These are phyloP conservation scores for Cladorrhinum sp. DNA, from an alignment of 2,329 filamentous ascomycete genomes.

Conservation along the genomic window DNA sequence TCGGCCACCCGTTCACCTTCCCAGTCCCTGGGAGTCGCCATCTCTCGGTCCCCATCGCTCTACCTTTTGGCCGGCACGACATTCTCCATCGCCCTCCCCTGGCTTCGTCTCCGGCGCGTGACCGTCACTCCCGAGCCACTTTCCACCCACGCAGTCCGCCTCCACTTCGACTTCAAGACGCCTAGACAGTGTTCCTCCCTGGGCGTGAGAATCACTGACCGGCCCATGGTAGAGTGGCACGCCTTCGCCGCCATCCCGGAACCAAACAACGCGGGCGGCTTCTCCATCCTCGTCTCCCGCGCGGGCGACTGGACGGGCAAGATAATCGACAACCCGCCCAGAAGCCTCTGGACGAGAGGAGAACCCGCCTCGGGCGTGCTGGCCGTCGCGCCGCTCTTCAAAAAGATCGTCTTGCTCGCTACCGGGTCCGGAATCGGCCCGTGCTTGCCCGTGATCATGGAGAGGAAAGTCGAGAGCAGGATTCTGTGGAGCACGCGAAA, in stretches of 20 bases:
- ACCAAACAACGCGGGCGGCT: conserved; percentile 36
- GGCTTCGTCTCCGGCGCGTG: conserved; percentile 58
- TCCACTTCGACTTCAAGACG: conserved; percentile 57
- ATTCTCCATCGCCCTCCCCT: conserved; percentile 55
- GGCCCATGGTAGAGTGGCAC: conserved; percentile 59
- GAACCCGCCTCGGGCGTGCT: conserved; percentile 55
- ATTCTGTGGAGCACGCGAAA: conserved; percentile 32
- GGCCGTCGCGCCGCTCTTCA: conserved; percentile 54
- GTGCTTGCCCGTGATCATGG: conserved; percentile 51
- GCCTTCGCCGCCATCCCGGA: conserved; percentile 59
- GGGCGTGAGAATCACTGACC: conserved; percentile 47
- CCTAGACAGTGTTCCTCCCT: conserved; percentile 28
- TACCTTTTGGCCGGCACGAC: conserved; percentile 60
- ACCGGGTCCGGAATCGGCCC: conserved; percentile 63
- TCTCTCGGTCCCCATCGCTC: conserved; percentile 40
- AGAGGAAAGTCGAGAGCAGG: conserved; percentile 20
- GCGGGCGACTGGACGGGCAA: conserved; percentile 61
- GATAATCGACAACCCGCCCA: conserved; percentile 52
- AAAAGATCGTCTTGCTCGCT: conserved; percentile 52
- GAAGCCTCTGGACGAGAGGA: conserved; percentile 55
- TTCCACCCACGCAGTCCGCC: conserved; percentile 57
- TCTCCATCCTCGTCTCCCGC: conserved; percentile 56
- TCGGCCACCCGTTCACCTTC: conserved; percentile 19
- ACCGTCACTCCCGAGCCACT: conserved; percentile 54
- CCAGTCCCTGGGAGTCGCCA: conserved; percentile 16